Evolutionary conservation across 257 asterid species (phyloP), one percentile per base, ranked within the genome.

Genomic region (Solanum sparsipilum): DNA sequence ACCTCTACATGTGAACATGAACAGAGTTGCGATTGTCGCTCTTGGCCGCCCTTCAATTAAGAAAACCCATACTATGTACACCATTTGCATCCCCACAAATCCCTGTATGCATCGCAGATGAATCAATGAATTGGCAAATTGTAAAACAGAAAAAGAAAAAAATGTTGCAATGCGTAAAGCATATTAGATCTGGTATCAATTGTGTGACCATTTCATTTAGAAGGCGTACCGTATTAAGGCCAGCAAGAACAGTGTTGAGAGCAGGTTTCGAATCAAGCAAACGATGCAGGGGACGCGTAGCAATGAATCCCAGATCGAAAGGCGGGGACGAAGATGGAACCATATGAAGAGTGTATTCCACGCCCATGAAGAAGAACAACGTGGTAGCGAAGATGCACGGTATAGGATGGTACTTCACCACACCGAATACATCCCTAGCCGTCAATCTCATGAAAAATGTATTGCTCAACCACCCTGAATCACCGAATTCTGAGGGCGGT

Each of bases 1-100:
- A 84, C 99, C 99, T 58, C 99, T 89, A 85, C 94, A 94, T 29
- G 99, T 96, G 95, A 97, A 97, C 99, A 97, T 97, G 93, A 92
- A 97, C 46, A 96, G 84, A 25, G 99, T 94, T 5, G 99, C 88
- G 6, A 96, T 96, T 0, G 96, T 95, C 16, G 98, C 93, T 87
- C 99, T 90, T 0, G 98, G 95, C 20, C 99, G 90, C 2, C 99
- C 99, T 91, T 97, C 99, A 10, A 97, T 90, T 39, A 96, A 67
- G 94, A 94, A 97, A 23, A 95, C 93, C 98, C 98, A 95, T 56
- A 94, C 27, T 18, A 97, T 96, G 81, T 97, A 97, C 25, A 87
- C 78, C 71, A 98, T 92, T 90, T 96, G 98, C 99, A 97, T 96
- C 36, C 84, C 98, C 46, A 97, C 98, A 84, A 94, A 95, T 6